phyloP scores from a whole-genome alignment of 345 rosid species.

The Firmiana major region DNA sequence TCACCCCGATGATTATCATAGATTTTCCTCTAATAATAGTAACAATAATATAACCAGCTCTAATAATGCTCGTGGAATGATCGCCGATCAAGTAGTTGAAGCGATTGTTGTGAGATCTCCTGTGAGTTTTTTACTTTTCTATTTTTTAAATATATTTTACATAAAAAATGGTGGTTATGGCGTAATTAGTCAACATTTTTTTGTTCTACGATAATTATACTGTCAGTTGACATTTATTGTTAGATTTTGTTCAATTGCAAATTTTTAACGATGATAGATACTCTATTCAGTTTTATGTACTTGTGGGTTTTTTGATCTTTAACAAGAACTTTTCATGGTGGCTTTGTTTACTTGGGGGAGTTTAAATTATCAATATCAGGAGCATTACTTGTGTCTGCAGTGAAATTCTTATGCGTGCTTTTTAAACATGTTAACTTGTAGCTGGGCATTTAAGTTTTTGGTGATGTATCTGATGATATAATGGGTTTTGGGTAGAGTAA shows the following conservation, averaged over 20 bases:
- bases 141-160: background rate
- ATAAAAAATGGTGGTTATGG: background rate
- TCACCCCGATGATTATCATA: conserved; percentile 64
- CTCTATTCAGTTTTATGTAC: background rate
- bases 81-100: conserved; percentile 56
- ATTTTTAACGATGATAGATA: background rate
- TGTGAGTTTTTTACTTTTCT: conserved; percentile 39
- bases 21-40: conserved; percentile 40
- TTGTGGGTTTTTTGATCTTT: background rate
- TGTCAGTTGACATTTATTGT: background rate
- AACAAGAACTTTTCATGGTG: background rate
- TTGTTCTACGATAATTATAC: background rate
- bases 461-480: background rate
- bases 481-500: background rate
- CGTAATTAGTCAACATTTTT: background rate
- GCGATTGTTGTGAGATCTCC: conserved; percentile 71
- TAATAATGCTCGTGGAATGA: conserved; percentile 9
- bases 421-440: background rate
- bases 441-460: background rate
- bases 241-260: background rate
- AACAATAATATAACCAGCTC: background rate
- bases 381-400: background rate
- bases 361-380: background rate
- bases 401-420: background rate
- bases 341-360: background rate